phyloP scores from a whole-genome alignment of 257 asterid species.

The Solanum chilense region DNA sequence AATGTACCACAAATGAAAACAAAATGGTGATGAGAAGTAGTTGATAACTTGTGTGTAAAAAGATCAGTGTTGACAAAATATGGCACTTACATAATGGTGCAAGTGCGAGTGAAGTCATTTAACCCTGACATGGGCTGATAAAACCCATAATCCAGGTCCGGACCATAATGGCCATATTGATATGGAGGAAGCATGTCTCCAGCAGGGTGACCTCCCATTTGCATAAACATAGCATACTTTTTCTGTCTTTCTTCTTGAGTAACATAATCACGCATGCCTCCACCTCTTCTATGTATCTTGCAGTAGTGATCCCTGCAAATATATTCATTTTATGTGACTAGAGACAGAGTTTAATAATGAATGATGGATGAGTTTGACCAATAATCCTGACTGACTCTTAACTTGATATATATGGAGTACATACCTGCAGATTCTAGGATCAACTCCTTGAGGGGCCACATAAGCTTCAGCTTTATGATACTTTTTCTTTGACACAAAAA shows the following conservation, averaged over 20 bases:
- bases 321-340: not conserved
- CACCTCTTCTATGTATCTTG: not conserved
- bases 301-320: slow-evolving; percentile 1
- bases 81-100: not conserved
- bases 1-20: not conserved
- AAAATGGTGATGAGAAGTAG: not conserved
- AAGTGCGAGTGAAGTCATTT: not conserved
- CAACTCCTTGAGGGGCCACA: not conserved
- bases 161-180: not conserved
- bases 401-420: too few species aligned
- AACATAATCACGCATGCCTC: not conserved
- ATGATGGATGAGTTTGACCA: not conserved
- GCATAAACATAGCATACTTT: not conserved
- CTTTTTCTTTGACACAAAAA: slow-evolving; percentile 2
- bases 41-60: not conserved
- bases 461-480: not conserved
- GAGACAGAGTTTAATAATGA: too few species aligned
- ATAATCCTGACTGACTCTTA: not conserved
- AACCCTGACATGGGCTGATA: not conserved
- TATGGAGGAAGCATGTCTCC: not conserved
- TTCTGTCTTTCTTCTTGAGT: not conserved
- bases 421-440: slow-evolving; percentile 4
- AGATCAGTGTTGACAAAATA: too few species aligned
- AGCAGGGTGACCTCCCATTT: not conserved
- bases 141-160: not conserved